A percentile compares a stretch with the other conserved stretches of the same genome.
phyloP scores from a whole-genome alignment of 768 basidiomycete genomes.

The Mycena metata region DNA sequence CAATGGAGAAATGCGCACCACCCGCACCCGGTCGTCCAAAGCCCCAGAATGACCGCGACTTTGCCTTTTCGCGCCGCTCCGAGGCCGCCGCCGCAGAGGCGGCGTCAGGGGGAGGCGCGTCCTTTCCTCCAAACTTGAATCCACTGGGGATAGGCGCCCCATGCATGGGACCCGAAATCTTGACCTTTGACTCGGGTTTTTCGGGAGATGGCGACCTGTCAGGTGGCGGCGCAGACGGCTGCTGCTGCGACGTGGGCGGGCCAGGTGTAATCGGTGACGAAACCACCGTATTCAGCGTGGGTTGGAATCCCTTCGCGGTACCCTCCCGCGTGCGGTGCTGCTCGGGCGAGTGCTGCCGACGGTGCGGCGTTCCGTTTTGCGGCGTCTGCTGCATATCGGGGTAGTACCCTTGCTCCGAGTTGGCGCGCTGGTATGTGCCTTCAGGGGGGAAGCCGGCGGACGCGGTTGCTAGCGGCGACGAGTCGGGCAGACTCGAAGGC shows the following conservation, averaged over 20 bases:
- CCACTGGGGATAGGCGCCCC: slow-evolving; percentile 89
- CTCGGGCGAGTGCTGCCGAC: slow-evolving; percentile 67
- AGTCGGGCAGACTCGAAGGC: slow-evolving; percentile 66
- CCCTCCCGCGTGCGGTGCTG: slow-evolving; percentile 66
- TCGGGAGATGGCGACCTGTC: slow-evolving; percentile 69
- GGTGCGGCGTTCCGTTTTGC: slow-evolving; percentile 51
- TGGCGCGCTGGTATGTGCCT: slow-evolving; percentile 65
- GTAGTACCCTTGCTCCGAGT: slow-evolving; percentile 88
- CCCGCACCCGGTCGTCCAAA: slow-evolving; percentile 79
- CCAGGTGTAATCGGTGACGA: slow-evolving; percentile 61
- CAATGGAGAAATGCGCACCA: slow-evolving; percentile 34
- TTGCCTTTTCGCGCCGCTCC: slow-evolving; percentile 92
- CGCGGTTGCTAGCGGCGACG: slow-evolving; percentile 74
- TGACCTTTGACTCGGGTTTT: slow-evolving; percentile 74
- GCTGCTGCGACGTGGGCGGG: slow-evolving; percentile 43
- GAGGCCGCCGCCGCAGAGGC: slow-evolving; percentile 51
- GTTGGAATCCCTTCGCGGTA: slow-evolving; percentile 75
- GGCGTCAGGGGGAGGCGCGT: slow-evolving; percentile 58
- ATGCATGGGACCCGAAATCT: slow-evolving; percentile 91
- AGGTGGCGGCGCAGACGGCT: slow-evolving; percentile 43
- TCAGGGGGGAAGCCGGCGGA: slow-evolving; percentile 63
- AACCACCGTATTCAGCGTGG: slow-evolving; percentile 63
- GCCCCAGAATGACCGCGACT: slow-evolving; percentile 94
- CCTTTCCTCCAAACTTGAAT: slow-evolving; percentile 91
- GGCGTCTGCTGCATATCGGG: slow-evolving; percentile 61